Conservation (phyloP, 306 rosid genomes). For the Glycine latifolia region DNA sequence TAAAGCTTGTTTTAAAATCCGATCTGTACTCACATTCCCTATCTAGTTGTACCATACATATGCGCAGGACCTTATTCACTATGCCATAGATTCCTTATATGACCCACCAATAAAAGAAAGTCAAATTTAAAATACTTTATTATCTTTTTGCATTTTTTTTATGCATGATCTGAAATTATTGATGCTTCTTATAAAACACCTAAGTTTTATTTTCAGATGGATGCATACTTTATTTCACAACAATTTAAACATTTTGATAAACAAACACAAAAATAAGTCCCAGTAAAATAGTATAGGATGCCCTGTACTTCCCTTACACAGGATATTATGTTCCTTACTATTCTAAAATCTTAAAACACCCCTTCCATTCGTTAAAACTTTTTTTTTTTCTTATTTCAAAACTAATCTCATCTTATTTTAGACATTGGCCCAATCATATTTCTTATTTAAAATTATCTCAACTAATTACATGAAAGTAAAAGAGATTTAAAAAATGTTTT, state of each 20-base stretch:
- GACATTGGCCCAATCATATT: neutral
- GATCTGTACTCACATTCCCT: slow-evolving; percentile 50
- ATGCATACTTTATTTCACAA: neutral
- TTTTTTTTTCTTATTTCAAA: neutral
- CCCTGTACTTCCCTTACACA: neutral
- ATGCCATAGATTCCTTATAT: slow-evolving; percentile 45
- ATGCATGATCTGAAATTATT: neutral
- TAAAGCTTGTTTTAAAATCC: slow-evolving; percentile 37
- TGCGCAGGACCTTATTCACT: slow-evolving; percentile 35
- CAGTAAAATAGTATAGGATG: neutral
- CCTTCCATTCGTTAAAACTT: neutral
- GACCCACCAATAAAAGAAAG: slow-evolving; percentile 45
- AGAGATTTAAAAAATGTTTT: neutral
- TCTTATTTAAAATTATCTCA: neutral
- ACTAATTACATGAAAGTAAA: neutral
- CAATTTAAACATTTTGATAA: neutral
- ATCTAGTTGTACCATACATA: slow-evolving; percentile 44
- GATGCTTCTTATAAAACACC: neutral
- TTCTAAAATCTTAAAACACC: neutral
- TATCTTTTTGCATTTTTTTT: slow-evolving; percentile 1
- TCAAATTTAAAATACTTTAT: slow-evolving; percentile 30
- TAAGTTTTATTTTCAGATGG: neutral
- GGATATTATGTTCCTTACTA: neutral
- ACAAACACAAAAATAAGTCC: slow-evolving; percentile 1
- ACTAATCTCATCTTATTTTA: neutral